Evolutionary conservation across 257 asterid genomes (phyloP).

Genomic region (Gardenia jasminoides): DNA sequence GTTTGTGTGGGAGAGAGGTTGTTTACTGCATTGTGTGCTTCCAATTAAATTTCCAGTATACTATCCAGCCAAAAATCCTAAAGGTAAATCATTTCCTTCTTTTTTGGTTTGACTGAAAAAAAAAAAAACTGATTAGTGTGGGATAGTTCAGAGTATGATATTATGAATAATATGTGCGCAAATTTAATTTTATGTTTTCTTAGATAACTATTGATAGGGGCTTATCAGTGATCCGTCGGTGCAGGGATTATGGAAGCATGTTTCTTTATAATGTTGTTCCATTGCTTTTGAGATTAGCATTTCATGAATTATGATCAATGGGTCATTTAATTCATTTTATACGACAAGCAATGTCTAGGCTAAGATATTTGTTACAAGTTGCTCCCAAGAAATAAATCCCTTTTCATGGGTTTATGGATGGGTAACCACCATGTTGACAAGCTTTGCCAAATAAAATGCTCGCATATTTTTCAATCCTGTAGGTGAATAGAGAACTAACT

Average conservation of each 20-base stretch:
- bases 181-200: too few relatives aligned
- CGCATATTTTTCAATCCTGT: not conserved
- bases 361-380: not conserved
- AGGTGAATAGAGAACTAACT: not conserved
- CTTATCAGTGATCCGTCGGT: not conserved
- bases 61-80: slow-evolving; percentile 43
- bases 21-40: slow-evolving; percentile 66
- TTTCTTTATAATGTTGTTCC: not conserved
- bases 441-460: not conserved
- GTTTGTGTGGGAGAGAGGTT: slow-evolving; percentile 67
- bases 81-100: slow-evolving; percentile 44
- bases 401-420: not conserved
- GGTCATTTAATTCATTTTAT: not conserved
- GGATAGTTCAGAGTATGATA: too few relatives aligned
- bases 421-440: not conserved
- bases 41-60: slow-evolving; percentile 69
- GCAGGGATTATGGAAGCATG: not conserved
- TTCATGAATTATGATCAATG: too few relatives aligned
- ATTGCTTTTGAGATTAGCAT: not conserved
- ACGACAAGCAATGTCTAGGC: not conserved
- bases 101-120: not conserved
- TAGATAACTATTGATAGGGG: not conserved
- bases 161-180: not conserved
- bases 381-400: not conserved
- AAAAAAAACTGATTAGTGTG: not conserved